Conservation (phyloP, 2,329 filamentous ascomycete genomes). For the Aspergillus thermomutatus region DNA sequence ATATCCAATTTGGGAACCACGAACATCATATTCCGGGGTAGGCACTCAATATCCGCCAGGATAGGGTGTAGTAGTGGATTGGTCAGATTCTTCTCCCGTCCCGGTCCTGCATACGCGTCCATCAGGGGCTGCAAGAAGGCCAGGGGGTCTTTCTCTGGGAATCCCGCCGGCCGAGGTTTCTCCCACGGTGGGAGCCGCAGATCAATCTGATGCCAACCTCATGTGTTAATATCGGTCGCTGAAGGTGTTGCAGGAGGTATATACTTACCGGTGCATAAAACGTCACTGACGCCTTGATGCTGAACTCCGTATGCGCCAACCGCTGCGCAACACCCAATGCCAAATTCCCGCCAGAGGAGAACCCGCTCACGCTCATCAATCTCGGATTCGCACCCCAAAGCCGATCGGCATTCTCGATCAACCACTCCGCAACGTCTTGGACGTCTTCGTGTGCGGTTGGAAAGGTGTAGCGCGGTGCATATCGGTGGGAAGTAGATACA, state of each 20-base stretch:
- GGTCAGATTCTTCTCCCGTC: background rate
- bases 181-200: conserved; percentile 37
- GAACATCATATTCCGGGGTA: conserved; percentile 12
- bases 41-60: conserved; percentile 2
- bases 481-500: conserved; percentile 39
- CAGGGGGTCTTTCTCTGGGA: conserved; percentile 39
- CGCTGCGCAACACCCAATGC: conserved; percentile 33
- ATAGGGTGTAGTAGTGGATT: conserved; percentile 8
- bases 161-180: conserved; percentile 37
- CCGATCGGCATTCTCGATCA: conserved; percentile 40
- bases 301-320: conserved; percentile 18
- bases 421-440: conserved; percentile 42
- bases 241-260: background rate
- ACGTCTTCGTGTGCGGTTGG: conserved; percentile 44
- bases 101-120: conserved; percentile 41
- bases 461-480: conserved; percentile 40
- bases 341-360: conserved; percentile 46
- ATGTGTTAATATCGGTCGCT: background rate
- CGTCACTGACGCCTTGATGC: conserved; percentile 38
- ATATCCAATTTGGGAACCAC: conserved; percentile 6
- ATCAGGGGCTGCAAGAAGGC: conserved; percentile 41
- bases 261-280: conserved; percentile 36
- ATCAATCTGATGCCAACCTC: conserved; percentile 28
- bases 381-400: conserved; percentile 16
- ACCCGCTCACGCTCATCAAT: conserved; percentile 44